Percentiles rank a stretch among this genome's conserved stretches.
These are phyloP conservation scores for Termitomyces sp. DNA, from an alignment of 768 basidiomycete species.

Conservation along the genomic window DNA sequence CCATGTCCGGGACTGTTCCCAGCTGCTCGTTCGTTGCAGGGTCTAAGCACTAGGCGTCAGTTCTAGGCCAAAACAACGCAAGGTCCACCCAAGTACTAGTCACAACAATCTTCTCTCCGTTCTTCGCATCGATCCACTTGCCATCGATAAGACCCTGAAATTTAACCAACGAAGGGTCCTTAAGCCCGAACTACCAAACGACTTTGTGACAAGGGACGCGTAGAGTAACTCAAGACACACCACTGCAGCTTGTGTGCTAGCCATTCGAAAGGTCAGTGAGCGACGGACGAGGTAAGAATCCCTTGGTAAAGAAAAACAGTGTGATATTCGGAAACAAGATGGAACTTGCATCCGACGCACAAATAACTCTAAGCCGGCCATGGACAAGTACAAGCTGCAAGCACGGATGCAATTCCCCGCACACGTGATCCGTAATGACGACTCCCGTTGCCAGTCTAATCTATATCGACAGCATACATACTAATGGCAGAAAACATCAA, in stretches of 20 bases:
- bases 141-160: slow-evolving; percentile 78
- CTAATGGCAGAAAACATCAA: background rate
- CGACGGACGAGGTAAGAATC: slow-evolving; percentile 11
- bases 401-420: background rate
- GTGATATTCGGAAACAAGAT: slow-evolving; percentile 19
- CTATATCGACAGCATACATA: background rate
- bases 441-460: background rate
- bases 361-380: slow-evolving; percentile 7
- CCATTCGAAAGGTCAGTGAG: slow-evolving; percentile 38
- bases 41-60: slow-evolving; percentile 41
- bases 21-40: slow-evolving; percentile 82
- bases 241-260: slow-evolving; percentile 43
- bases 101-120: slow-evolving; percentile 66
- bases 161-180: slow-evolving; percentile 70
- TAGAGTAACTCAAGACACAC: slow-evolving; percentile 17
- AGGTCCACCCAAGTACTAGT: slow-evolving; percentile 48
- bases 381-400: background rate
- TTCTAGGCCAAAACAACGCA: background rate
- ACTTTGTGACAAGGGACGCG: background rate
- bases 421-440: slow-evolving; percentile 5
- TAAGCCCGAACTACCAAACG: slow-evolving; percentile 58
- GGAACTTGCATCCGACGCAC: slow-evolving; percentile 12
- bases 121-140: slow-evolving; percentile 79
- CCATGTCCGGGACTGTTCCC: slow-evolving; percentile 89
- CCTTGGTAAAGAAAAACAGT: slow-evolving; percentile 20